These are phyloP conservation scores for Acanthamoeba royreba DNA, from an alignment of 208 protist genomes.

Conservation along the genomic window DNA sequence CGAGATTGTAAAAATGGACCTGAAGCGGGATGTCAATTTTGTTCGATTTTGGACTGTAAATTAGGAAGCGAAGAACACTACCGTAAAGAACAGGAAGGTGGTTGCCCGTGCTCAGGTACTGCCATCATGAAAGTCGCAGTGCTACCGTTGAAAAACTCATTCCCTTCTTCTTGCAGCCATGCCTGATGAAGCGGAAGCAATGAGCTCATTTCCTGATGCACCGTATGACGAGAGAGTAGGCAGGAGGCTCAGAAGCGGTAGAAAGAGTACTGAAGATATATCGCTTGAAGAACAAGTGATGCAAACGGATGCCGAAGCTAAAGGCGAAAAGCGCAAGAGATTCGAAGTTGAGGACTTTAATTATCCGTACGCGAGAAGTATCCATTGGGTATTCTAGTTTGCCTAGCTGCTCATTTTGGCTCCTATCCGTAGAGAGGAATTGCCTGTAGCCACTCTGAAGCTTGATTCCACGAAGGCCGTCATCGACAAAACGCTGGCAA, in stretches of 20 bases:
- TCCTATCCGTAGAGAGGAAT: not conserved
- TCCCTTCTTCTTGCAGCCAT: too few relatives aligned
- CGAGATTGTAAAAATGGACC: not conserved
- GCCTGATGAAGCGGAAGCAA: too few relatives aligned
- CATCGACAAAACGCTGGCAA: constrained; percentile 7
- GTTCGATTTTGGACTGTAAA: constrained; percentile 35
- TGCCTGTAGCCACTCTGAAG: not conserved
- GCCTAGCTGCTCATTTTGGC: too few relatives aligned
- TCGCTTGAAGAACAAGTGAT: not conserved
- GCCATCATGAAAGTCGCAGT: too few relatives aligned
- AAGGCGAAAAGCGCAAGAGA: not conserved
- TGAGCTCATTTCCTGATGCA: not conserved
- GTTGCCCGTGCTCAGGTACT: not conserved
- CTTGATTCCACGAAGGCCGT: not conserved
- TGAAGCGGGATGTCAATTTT: not conserved
- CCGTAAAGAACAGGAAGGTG: not conserved
- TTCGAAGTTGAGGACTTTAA: constrained; percentile 5
- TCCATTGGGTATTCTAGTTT: too few relatives aligned
- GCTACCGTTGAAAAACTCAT: too few relatives aligned
- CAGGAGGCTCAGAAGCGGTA: not conserved
- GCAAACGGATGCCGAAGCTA: not conserved
- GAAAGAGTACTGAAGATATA: not conserved
- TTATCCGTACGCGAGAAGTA: not conserved
- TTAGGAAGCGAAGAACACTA: constrained; percentile 1
- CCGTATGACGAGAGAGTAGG: not conserved